Percentiles rank a stretch among this genome's conserved stretches.
Conservation (phyloP, 2,329 filamentous ascomycete genomes). For the Sporothrix dimorphospora region DNA sequence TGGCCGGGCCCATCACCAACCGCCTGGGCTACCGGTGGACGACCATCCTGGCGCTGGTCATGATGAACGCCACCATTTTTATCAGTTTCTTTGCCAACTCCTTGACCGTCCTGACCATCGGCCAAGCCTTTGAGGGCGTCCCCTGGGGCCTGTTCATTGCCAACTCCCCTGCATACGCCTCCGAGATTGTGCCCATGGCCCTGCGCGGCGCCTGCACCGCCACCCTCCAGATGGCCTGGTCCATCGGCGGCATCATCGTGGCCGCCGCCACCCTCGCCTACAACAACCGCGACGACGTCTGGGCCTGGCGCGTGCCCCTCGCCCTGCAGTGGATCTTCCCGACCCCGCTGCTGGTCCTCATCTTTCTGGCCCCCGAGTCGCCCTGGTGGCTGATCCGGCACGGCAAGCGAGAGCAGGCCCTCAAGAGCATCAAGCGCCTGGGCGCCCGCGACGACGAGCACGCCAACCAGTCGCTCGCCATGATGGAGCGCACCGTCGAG, state of each 20-base stretch:
- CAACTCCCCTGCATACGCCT: slow-evolving; percentile 64
- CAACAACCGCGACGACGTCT: slow-evolving; percentile 42
- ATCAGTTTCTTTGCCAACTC: slow-evolving; percentile 53
- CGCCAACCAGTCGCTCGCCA: slow-evolving; percentile 20
- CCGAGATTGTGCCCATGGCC: slow-evolving; percentile 62
- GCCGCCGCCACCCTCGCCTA: slow-evolving; percentile 59
- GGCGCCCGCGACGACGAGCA: slow-evolving; percentile 39
- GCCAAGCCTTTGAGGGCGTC: slow-evolving; percentile 62
- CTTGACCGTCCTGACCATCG: slow-evolving; percentile 46
- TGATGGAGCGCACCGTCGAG: slow-evolving; percentile 29
- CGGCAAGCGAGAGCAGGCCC: slow-evolving; percentile 45
- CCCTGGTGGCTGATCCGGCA: slow-evolving; percentile 15
- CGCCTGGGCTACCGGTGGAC: slow-evolving; percentile 62
- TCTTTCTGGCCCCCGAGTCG: slow-evolving; percentile 7
- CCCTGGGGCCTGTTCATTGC: slow-evolving; percentile 69
- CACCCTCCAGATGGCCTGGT: slow-evolving; percentile 68
- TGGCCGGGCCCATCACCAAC: slow-evolving; percentile 63
- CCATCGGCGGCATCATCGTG: slow-evolving; percentile 61
- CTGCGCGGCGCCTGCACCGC: slow-evolving; percentile 61
- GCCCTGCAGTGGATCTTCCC: slow-evolving; percentile 56
- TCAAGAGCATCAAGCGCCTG: slow-evolving; percentile 48
- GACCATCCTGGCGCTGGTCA: slow-evolving; percentile 56
- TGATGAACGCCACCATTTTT: slow-evolving; percentile 63
- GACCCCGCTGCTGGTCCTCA: slow-evolving; percentile 46
- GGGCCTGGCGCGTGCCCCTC: slow-evolving; percentile 48